These are phyloP conservation scores for Plasmodium knowlesi DNA, from an alignment of 169 alveolate genomes.

Conservation along the genomic window DNA sequence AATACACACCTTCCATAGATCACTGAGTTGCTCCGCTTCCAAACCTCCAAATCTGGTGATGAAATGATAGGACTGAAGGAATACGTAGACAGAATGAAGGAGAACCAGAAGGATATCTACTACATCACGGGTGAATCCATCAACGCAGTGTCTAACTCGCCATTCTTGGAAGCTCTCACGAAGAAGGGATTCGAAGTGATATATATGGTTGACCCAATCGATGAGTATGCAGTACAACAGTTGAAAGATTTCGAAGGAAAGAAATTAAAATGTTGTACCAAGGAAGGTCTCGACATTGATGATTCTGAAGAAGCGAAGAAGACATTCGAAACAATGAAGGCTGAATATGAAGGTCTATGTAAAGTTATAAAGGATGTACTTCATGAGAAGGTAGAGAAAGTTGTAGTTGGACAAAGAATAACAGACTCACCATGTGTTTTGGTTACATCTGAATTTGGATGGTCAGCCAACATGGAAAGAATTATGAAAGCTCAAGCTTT, in stretches of 20 bases:
- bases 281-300: constrained; percentile 97
- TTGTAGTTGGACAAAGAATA: constrained; percentile 95
- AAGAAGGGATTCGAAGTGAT: constrained; percentile 98
- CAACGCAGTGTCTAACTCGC: constrained; percentile 96
- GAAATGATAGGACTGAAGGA: constrained; percentile 97
- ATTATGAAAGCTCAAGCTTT: constrained; percentile 99
- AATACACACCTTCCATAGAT: constrained; percentile 79
- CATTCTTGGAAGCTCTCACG: constrained; percentile 98
- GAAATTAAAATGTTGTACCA: constrained; percentile 97
- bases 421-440: constrained; percentile 99
- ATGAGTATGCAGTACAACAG: constrained; percentile 99
- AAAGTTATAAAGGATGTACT: constrained; percentile 98
- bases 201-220: constrained; percentile 99
- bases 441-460: constrained; percentile 99
- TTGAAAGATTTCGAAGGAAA: constrained; percentile 98
- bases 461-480: constrained; percentile 99
- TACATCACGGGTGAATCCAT: constrained; percentile 99
- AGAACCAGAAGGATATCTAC: constrained; percentile 98
- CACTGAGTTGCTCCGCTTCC: constrained; percentile 97
- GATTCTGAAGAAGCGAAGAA: constrained; percentile 98
- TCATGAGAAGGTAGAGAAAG: constrained; percentile 99
- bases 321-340: constrained; percentile 96
- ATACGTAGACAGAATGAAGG: constrained; percentile 99
- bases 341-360: constrained; percentile 97
- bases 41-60: constrained; percentile 98